Conservation (phyloP, 768 basidiomycete species). For the Gloeopeniophorella convolvens region DNA sequence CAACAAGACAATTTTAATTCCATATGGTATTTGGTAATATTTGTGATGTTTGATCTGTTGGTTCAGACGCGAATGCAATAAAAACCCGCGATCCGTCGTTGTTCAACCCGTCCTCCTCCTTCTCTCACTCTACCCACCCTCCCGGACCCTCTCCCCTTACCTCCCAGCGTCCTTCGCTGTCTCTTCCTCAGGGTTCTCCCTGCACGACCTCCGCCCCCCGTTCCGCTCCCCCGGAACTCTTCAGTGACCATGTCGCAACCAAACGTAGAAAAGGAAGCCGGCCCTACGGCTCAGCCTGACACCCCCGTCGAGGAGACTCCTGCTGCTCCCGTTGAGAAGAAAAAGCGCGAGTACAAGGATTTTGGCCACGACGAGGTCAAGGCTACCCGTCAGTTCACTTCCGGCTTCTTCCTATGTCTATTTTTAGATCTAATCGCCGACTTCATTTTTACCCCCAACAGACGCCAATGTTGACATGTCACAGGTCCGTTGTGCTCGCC, state of each 20-base stretch:
- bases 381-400: constrained; percentile 55
- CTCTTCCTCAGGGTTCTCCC: constrained; percentile 11
- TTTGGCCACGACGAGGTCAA: constrained; percentile 63
- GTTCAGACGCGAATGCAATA: not conserved
- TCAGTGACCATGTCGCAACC: constrained; percentile 31
- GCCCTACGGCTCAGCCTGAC: constrained; percentile 41
- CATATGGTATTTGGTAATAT: constrained; percentile 12
- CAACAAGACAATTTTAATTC: not conserved
- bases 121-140: constrained; percentile 21
- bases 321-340: constrained; percentile 32
- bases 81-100: not conserved
- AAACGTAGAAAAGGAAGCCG: constrained; percentile 61
- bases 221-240: not conserved
- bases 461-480: constrained; percentile 88
- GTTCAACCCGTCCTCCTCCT: constrained; percentile 18
- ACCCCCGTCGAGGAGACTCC: constrained; percentile 28
- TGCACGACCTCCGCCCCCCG: not conserved
- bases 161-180: not conserved
- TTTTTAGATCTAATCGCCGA: constrained; percentile 12
- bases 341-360: constrained; percentile 84
- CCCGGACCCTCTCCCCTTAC: not conserved
- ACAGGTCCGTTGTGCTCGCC: constrained; percentile 36
- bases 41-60: not conserved
- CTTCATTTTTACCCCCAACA: constrained; percentile 26
- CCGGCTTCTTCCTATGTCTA: constrained; percentile 1